These are phyloP conservation scores for Paramecium tetraurelia DNA, from an alignment of 73 alveolate species.

Conservation along the genomic window DNA sequence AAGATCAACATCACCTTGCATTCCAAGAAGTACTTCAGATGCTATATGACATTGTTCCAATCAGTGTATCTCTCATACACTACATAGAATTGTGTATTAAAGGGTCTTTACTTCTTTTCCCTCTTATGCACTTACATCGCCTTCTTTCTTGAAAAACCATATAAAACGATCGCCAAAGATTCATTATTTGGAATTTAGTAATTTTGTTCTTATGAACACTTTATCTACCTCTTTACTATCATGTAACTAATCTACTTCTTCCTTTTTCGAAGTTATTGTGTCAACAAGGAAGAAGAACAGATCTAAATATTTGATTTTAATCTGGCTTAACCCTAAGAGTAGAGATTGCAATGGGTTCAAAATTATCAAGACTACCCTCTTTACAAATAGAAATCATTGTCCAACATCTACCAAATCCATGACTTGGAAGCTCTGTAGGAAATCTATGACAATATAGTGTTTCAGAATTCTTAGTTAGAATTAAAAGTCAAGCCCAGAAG, in stretches of 20 bases:
- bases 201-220: slow-evolving; percentile 19
- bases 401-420: neutral
- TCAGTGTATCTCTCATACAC: neutral
- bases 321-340: neutral
- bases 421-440: slow-evolving; percentile 1
- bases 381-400: neutral
- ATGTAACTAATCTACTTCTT: neutral
- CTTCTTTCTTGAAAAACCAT: neutral
- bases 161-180: neutral
- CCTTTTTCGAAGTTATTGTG: neutral
- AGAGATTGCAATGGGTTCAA: neutral
- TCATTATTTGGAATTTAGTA: neutral
- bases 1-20: neutral
- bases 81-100: neutral
- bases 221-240: neutral
- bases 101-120: neutral
- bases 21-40: neutral
- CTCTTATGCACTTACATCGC: neutral
- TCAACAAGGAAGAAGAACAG: neutral
- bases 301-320: neutral
- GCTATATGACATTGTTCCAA: neutral
- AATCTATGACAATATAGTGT: neutral
- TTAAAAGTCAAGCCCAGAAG: neutral
- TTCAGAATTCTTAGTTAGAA: neutral
- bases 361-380: neutral